phyloP scores from a whole-genome alignment of 1,284 basidiomycete species.

The Rhodotorula sp. region DNA sequence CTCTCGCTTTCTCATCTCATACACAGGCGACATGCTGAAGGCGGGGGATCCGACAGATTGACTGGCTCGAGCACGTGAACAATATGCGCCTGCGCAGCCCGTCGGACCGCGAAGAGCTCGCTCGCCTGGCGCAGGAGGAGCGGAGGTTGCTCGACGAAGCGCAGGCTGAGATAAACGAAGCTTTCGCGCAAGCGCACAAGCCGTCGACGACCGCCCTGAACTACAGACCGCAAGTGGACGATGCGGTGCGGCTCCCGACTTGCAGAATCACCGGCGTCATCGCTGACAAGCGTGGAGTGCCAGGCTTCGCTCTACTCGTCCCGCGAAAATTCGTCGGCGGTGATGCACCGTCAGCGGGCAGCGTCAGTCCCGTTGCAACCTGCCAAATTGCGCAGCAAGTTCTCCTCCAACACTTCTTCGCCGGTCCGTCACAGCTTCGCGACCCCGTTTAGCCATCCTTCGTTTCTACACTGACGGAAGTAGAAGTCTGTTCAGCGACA shows the following conservation, averaged over 20 bases:
- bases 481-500: not conserved
- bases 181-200: not conserved
- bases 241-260: too few species aligned
- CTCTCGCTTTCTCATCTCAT: not conserved
- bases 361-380: not conserved
- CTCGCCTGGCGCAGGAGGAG: not conserved
- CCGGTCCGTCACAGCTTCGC: not conserved
- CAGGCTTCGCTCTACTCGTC: too few species aligned
- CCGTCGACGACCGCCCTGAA: too few species aligned
- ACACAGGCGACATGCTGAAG: not conserved
- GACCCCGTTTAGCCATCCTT: too few species aligned
- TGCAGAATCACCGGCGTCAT: too few species aligned
- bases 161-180: not conserved
- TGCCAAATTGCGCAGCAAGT: not conserved
- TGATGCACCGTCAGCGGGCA: not conserved
- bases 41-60: not conserved
- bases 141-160: not conserved
- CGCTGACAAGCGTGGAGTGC: too few species aligned
- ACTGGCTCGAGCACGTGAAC: not conserved
- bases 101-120: not conserved
- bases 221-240: not conserved
- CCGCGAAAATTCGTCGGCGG: too few species aligned
- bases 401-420: not conserved
- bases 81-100: not conserved
- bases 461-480: not conserved